A percentile compares a stretch with the other conserved stretches of the same genome.
Conservation (phyloP, 83 land plant species). For the Picea abies region DNA sequence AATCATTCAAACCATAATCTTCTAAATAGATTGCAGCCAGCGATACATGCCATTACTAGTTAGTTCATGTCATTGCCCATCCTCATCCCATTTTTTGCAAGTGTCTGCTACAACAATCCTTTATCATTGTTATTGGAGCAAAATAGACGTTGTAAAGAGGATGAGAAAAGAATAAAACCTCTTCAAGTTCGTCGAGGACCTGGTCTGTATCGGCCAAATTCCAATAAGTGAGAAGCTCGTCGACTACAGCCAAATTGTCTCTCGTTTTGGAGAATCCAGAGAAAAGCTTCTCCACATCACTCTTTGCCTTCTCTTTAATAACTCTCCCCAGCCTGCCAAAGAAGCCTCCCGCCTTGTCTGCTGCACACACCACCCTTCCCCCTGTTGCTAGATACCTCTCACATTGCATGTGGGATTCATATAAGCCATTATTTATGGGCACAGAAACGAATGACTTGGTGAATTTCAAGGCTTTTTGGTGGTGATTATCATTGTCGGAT, state of each 20-base stretch:
- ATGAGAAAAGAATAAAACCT: slow-evolving; percentile 43
- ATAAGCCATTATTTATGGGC: neutral
- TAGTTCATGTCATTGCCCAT: too few species aligned
- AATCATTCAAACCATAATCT: too few species aligned
- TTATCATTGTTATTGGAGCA: too few species aligned
- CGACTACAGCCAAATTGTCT: slow-evolving; percentile 94
- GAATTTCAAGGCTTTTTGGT: neutral
- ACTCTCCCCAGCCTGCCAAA: slow-evolving; percentile 88
- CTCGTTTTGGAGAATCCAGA: slow-evolving; percentile 98
- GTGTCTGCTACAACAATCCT: too few species aligned
- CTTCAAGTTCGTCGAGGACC: slow-evolving; percentile 95
- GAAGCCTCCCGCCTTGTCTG: slow-evolving; percentile 73
- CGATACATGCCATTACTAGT: too few species aligned
- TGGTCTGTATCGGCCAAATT: slow-evolving; percentile 91
- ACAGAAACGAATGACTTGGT: neutral
- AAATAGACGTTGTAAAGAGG: too few species aligned
- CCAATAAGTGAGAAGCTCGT: slow-evolving; percentile 98
- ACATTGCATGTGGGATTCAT: neutral
- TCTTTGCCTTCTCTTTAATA: slow-evolving; percentile 98
- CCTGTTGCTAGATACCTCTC: neutral
- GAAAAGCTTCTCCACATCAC: slow-evolving; percentile 89
- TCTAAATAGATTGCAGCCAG: too few species aligned
- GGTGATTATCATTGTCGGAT: neutral
- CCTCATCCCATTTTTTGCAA: too few species aligned
- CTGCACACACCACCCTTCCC: slow-evolving; percentile 34